These are phyloP conservation scores for Salvia miltiorrhiza DNA, from an alignment of 257 asterid genomes.

Conservation along the genomic window DNA sequence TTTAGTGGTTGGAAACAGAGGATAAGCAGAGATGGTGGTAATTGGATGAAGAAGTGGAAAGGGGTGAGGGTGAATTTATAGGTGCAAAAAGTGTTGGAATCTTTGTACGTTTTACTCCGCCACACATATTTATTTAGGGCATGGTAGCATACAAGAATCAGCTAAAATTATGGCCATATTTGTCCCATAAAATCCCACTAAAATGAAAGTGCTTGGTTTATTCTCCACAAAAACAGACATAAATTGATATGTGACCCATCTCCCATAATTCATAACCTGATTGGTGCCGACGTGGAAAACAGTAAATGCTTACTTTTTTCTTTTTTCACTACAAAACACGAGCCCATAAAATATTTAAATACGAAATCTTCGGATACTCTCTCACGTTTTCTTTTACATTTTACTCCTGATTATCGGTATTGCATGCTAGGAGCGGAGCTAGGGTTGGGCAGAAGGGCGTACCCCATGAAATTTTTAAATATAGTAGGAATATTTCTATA, in stretches of 20 bases:
- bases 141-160: background rate
- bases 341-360: too few relatives aligned
- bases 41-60: constrained; percentile 37
- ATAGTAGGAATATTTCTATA: too few relatives aligned
- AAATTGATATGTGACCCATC: background rate
- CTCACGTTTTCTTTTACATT: too few relatives aligned
- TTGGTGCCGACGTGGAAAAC: background rate
- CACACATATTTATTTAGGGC: constrained; percentile 2
- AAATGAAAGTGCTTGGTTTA: background rate
- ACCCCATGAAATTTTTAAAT: too few relatives aligned
- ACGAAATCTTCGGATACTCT: too few relatives aligned
- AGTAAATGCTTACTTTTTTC: background rate
- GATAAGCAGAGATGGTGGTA: background rate
- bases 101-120: constrained; percentile 3
- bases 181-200: background rate
- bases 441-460: too few relatives aligned
- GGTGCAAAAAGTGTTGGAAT: constrained; percentile 28
- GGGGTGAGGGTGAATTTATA: constrained; percentile 50
- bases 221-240: constrained; percentile 11
- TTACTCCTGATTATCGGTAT: rapidly evolving
- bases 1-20: background rate
- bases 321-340: background rate
- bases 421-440: too few relatives aligned
- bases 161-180: constrained; percentile 1
- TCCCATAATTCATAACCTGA: background rate